Evolutionary conservation across 331 rosid genomes (phyloP), one percentile per base, ranked within the genome.

Genomic region (Malus hybrid): DNA sequence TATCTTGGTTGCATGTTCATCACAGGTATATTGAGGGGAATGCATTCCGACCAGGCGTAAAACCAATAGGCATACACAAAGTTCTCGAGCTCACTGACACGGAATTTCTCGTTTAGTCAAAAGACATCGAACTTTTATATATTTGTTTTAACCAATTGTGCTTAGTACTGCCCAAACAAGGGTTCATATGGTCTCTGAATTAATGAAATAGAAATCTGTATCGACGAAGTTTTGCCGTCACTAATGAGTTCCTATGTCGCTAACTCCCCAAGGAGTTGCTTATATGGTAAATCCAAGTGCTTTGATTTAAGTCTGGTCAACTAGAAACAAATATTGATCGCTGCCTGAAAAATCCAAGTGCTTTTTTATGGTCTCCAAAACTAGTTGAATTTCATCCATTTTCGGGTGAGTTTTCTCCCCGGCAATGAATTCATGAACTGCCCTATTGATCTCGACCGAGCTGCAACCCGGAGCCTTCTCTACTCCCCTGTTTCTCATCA

Each of bases 61-160:
- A 86, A 57, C 93, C 99, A 24, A 84, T 89, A 64, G 97, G 99
- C 55, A 65, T 85, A 36, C 99, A 95, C 79, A 88, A 88, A 81
- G 93, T 90, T 85, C 97, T 95, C 62, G 99, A 92, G 83, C 93
- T 95, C 85, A 89, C 97, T 36, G 97, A 92, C 42, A 2, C 92
- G 1, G 99, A 95, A 52, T 92, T 94, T 88, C 86, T 92, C 19
- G 97, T 90, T 68, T 94, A 89, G 85, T 72, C 76, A 24, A 24
- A 20, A 83, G 69, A 59, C 61, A 61, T 72, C 83, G 33, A 31
- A 12, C 73, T 74, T 48, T 75, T 78, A 69, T 66, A 65, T 72
- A 44, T 52, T 63, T 65, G 48, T 24, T 24, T 71, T 76, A 52
- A 75, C 56, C 61, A 86, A 48, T 80, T 69, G 28, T 77, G 66